Percentiles rank a stretch among this genome's conserved stretches.
phyloP scores from a whole-genome alignment of 176 grass and related monocot species.

The Ensete glaucum region DNA sequence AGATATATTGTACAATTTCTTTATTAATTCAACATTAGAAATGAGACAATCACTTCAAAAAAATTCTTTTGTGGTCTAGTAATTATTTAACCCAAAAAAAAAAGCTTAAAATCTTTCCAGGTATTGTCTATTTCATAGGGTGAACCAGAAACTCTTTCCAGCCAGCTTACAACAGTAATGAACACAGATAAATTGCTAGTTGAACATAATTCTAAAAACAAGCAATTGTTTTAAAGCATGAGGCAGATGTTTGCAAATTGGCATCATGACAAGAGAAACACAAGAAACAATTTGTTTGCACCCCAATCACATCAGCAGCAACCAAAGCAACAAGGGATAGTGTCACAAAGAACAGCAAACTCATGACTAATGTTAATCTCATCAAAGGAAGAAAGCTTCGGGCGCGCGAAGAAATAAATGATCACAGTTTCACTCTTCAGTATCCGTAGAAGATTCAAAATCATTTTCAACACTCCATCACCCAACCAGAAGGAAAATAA shows the following conservation, averaged over 20 bases:
- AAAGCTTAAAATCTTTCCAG: background rate
- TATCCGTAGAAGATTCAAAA: background rate
- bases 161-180: no score
- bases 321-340: background rate
- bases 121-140: no score
- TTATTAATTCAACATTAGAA: no score
- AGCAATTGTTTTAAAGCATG: no score
- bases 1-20: no score
- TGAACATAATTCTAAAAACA: no score
- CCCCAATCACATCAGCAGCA: background rate
- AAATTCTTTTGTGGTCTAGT: background rate
- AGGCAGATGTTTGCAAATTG: background rate
- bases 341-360: no score
- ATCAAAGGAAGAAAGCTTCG: background rate
- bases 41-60: no score
- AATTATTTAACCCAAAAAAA: background rate
- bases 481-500: background rate
- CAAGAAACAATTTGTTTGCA: background rate
- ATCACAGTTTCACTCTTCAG: background rate
- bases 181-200: no score
- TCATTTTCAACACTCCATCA: background rate
- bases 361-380: background rate
- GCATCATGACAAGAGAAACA: background rate
- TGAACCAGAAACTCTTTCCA: no score
- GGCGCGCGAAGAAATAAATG: background rate